Conservation (phyloP, 2,329 filamentous ascomycete species). For the Lanzia echinophila region DNA sequence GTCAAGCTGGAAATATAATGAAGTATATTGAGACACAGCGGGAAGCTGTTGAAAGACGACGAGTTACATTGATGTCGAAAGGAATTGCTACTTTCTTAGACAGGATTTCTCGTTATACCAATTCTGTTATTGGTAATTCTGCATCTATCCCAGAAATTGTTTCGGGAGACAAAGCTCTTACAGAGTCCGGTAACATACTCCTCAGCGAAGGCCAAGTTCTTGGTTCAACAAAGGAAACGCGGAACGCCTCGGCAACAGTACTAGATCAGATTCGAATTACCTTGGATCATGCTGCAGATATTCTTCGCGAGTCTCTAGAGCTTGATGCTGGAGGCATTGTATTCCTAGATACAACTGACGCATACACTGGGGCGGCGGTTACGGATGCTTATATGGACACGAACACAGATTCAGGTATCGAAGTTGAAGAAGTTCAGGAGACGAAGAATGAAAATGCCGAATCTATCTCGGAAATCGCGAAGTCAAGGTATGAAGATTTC, state of each 20-base stretch:
- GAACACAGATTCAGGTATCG: slow-evolving; percentile 12
- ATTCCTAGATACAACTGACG: slow-evolving; percentile 25
- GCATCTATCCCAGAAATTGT: neutral
- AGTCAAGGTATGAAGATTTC: neutral
- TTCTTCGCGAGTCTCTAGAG: slow-evolving; percentile 26
- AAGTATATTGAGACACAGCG: slow-evolving; percentile 52
- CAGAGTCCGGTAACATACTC: neutral
- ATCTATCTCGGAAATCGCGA: neutral
- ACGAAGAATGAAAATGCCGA: neutral
- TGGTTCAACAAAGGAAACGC: neutral
- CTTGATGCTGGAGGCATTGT: slow-evolving; percentile 25
- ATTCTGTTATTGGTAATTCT: neutral
- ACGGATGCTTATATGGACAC: slow-evolving; percentile 11
- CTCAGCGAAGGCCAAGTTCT: neutral
- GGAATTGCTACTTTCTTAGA: slow-evolving; percentile 48
- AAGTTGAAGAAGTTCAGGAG: slow-evolving; percentile 9
- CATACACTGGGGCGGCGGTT: slow-evolving; percentile 15
- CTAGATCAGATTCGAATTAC: slow-evolving; percentile 25
- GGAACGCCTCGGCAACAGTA: slow-evolving; percentile 11
- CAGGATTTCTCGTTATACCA: slow-evolving; percentile 22
- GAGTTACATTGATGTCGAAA: slow-evolving; percentile 44
- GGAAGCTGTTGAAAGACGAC: slow-evolving; percentile 42
- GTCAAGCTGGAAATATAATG: slow-evolving; percentile 40
- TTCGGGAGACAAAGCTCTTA: neutral
- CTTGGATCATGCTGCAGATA: slow-evolving; percentile 25